Evolutionary conservation across 352 stramenopile species (phyloP), one percentile per base, ranked within the genome.

Genomic region (Pythium rhizo-oryzae): DNA sequence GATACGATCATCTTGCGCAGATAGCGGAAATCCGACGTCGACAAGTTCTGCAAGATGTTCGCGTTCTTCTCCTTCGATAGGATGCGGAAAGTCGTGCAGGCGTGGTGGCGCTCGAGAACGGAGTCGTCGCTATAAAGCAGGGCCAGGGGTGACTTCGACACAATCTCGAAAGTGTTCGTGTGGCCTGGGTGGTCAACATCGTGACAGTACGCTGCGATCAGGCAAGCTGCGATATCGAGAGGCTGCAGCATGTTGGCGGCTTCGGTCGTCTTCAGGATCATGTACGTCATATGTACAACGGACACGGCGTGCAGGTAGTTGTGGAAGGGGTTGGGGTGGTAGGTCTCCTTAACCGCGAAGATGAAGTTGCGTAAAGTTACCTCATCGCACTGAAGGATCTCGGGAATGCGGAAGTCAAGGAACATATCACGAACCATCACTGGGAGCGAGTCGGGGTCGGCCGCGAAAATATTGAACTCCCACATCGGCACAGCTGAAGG

Each of bases 161-260:
- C 80, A 41, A 96, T 84, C 65, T 97, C 92, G 69, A 94, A 98
- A 25, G 82, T 80, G 61, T 97, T 97, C 18, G 89, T 96, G 68
- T 97, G 87, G 0, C 92, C 92, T 11, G 90, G 91, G 49, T 98
- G 92, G 63, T 97, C 92, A 2, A 97, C 83, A 74, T 98, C 92
- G 62, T 98, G 92, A 16, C 91, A 96, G 7, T 96, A 82, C 8
- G 91, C 85, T 19, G 92, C 92, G 44, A 97, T 79, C 18, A 97
- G 62, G 59, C 89, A 91, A 2, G 79, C 87, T 28, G 93, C 86
- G 28, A 97, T 89, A 62, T 97, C 91, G 55, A 96, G 74, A 21
- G 87, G 87, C 28, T 87, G 81, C 46, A 98, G 68, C 75, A 96
- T 76, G 53, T 89, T 78, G 0, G 65, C 54, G 2, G 83, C 87